Evolutionary conservation across 1,284 basidiomycete species (phyloP).

Genomic region (Baeospora myosura): DNA sequence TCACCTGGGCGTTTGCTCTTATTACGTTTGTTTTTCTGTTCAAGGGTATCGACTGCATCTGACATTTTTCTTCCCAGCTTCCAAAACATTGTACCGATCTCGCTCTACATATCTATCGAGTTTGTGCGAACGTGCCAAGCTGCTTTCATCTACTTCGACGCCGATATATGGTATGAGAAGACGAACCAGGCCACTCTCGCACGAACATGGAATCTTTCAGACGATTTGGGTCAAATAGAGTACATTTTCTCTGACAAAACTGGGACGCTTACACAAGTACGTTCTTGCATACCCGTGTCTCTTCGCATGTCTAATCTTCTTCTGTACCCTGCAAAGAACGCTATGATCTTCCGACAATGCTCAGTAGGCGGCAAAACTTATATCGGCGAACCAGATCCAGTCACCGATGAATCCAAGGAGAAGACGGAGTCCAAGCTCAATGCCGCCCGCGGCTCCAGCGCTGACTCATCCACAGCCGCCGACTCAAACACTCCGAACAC

Average conservation of each 20-base stretch:
- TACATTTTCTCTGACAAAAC: slow-evolving; percentile 98
- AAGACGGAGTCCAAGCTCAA: background rate
- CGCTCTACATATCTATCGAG: slow-evolving; percentile 96
- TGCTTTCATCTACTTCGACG: slow-evolving; percentile 89
- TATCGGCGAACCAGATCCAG: slow-evolving; percentile 46
- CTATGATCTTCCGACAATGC: slow-evolving; percentile 93
- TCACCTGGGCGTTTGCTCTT: slow-evolving; percentile 87
- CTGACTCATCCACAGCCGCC: slow-evolving; percentile 9
- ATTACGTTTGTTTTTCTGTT: slow-evolving; percentile 63
- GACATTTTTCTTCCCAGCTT: slow-evolving; percentile 35
- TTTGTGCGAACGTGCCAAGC: slow-evolving; percentile 83
- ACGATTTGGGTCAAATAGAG: slow-evolving; percentile 92
- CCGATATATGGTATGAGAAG: slow-evolving; percentile 80
- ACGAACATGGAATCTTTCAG: slow-evolving; percentile 92
- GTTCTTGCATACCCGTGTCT: background rate
- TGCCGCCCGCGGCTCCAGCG: slow-evolving; percentile 1
- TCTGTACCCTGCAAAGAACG: slow-evolving; percentile 51
- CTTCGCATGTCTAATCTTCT: slow-evolving; percentile 3
- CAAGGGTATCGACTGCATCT: slow-evolving; percentile 4
- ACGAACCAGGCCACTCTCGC: slow-evolving; percentile 75
- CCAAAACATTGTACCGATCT: slow-evolving; percentile 94
- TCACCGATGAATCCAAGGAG: background rate
- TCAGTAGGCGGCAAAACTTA: slow-evolving; percentile 83
- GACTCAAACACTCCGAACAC: slow-evolving; percentile 5
- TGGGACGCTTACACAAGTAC: slow-evolving; percentile 84